phyloP scores from a whole-genome alignment of 2,329 filamentous ascomycete species.

The Exophiala mesophila region DNA sequence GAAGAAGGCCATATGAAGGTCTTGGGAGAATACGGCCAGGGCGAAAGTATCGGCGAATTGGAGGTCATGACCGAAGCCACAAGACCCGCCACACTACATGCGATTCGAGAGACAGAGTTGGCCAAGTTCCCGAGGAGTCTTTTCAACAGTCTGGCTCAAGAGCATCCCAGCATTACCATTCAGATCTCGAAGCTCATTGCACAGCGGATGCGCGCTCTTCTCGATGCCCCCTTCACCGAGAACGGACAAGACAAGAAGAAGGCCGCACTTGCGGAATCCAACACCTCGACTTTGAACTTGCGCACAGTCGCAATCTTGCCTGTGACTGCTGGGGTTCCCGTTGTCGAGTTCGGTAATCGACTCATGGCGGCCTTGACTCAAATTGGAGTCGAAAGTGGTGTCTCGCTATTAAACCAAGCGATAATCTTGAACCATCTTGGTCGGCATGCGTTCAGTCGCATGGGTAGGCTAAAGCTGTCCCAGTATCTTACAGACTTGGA shows the following conservation, averaged over 20 bases:
- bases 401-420: conserved; percentile 86
- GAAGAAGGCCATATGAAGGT: conserved; percentile 78
- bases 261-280: conserved; percentile 35
- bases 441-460: conserved; percentile 91
- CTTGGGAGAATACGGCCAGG: conserved; percentile 88
- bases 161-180: conserved; percentile 96
- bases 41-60: conserved; percentile 93
- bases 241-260: conserved; percentile 56
- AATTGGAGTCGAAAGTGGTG: conserved; percentile 82
- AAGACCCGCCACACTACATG: conserved; percentile 86
- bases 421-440: conserved; percentile 92
- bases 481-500: conserved; percentile 96
- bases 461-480: conserved; percentile 92
- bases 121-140: conserved; percentile 93
- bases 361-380: conserved; percentile 83
- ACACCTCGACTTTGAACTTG: conserved; percentile 81
- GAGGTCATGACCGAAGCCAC: conserved; percentile 94
- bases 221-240: conserved; percentile 72
- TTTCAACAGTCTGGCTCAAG: conserved; percentile 95
- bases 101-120: conserved; percentile 92
- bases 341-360: conserved; percentile 88
- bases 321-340: conserved; percentile 84
- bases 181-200: conserved; percentile 99
- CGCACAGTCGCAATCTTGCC: conserved; percentile 89
- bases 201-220: conserved; percentile 81